Percentiles rank a stretch among this genome's conserved stretches.
phyloP scores from a whole-genome alignment of 192 early-diverging fungal species.

The Kappamyces sp. region DNA sequence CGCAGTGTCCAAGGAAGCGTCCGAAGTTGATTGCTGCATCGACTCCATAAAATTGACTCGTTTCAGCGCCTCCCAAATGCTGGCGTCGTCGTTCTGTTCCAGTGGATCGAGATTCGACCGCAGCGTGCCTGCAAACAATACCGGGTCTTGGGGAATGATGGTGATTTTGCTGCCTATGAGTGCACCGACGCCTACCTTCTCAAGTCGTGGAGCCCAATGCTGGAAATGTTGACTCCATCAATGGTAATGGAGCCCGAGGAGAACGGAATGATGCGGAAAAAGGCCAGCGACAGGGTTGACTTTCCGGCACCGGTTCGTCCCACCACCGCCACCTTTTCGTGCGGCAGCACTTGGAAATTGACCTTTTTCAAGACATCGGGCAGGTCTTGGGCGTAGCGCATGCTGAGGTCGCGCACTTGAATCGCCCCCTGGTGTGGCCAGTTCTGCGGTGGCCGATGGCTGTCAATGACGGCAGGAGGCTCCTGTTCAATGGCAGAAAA shows the following conservation, averaged over 20 bases:
- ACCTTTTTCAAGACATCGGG: constrained; percentile 41
- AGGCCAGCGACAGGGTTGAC: constrained; percentile 54
- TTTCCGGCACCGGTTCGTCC: constrained; percentile 43
- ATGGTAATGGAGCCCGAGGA: constrained; percentile 55
- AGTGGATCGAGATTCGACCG: not conserved
- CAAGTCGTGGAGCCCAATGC: constrained; percentile 55
- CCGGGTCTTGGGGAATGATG: constrained; percentile 55
- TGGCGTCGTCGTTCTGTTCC: not conserved
- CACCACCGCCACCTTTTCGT: constrained; percentile 26
- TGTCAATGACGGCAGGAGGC: constrained; percentile 51
- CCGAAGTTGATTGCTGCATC: constrained; percentile 21
- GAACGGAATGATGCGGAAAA: constrained; percentile 70
- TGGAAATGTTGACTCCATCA: constrained; percentile 67
- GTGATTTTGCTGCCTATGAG: constrained; percentile 3
- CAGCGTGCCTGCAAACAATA: constrained; percentile 9
- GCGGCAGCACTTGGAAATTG: constrained; percentile 14
- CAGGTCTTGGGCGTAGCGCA: constrained; percentile 74
- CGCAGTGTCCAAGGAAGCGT: not conserved
- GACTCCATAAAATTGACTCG: constrained; percentile 61
- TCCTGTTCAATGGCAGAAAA: constrained; percentile 82
- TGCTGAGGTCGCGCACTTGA: constrained; percentile 55
- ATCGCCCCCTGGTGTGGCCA: constrained; percentile 66
- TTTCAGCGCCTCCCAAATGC: constrained; percentile 11
- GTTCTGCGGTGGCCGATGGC: constrained; percentile 23
- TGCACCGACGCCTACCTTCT: constrained; percentile 2